A percentile compares a stretch with the other conserved stretches of the same genome.
Evolutionary conservation across 345 rosid species (phyloP).

Genomic region (Eucalyptus erythrocorys): DNA sequence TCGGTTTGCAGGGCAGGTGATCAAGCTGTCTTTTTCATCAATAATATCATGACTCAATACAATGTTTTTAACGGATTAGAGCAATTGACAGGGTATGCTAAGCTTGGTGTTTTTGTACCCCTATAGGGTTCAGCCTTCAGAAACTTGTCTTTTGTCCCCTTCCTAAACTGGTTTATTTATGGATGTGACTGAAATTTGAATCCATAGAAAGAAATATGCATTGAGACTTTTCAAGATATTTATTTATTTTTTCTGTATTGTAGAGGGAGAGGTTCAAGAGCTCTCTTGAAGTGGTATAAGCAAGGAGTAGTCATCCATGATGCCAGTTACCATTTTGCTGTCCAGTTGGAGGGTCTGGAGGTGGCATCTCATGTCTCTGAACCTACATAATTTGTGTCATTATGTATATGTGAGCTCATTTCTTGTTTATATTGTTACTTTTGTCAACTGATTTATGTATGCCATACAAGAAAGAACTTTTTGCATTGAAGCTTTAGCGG

Average conservation of each 20-base stretch:
- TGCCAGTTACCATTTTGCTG: constrained; percentile 54
- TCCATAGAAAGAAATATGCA: neutral
- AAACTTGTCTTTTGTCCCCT: neutral
- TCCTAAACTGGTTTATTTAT: neutral
- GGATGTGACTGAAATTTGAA: neutral
- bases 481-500: neutral
- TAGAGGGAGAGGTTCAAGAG: constrained; percentile 91
- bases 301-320: constrained; percentile 66
- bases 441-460: neutral
- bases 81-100: neutral
- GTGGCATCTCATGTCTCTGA: constrained; percentile 22
- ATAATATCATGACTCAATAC: neutral
- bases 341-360: constrained; percentile 75
- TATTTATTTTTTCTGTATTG: constrained; percentile 4
- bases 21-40: neutral
- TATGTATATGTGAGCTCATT: neutral
- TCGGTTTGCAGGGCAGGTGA: constrained; percentile 85
- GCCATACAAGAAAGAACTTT: neutral
- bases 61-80: neutral
- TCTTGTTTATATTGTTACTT: neutral
- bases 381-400: neutral
- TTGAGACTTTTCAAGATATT: neutral
- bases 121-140: neutral
- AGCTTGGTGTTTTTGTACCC: neutral
- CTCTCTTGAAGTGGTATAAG: constrained; percentile 58